A percentile compares a stretch with the other conserved stretches of the same genome.
Conservation (phyloP, 176 grass and related monocot genomes). For the Eleusine coracana region DNA sequence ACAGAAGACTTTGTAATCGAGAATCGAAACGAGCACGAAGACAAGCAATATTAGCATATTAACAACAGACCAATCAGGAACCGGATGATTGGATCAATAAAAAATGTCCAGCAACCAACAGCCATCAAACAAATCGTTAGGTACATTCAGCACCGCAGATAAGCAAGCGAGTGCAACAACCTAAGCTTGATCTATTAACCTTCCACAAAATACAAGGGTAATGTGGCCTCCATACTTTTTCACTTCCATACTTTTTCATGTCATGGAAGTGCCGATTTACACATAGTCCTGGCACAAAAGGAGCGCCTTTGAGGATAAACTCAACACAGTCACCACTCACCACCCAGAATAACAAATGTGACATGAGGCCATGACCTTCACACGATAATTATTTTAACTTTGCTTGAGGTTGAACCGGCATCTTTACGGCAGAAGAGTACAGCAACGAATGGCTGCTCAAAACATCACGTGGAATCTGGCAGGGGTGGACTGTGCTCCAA, state of each 20-base stretch:
- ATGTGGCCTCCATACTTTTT: slow-evolving; percentile 20
- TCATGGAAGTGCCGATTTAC: background rate
- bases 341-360: slow-evolving; percentile 26
- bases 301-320: slow-evolving; percentile 14
- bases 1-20: background rate
- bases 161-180: background rate
- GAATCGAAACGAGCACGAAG: background rate
- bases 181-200: background rate
- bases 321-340: slow-evolving; percentile 45
- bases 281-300: background rate
- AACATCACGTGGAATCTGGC: too few species aligned
- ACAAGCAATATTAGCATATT: background rate
- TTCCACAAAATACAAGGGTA: background rate
- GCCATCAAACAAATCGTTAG: background rate
- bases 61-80: background rate
- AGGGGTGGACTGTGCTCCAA: background rate
- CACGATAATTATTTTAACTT: background rate
- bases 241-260: background rate
- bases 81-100: background rate
- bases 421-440: slow-evolving; percentile 18
- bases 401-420: background rate
- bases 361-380: background rate
- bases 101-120: slow-evolving; percentile 1
- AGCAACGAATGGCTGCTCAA: background rate
- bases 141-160: background rate